phyloP scores from a whole-genome alignment of 306 rosid species.

The Citrullus amarus region DNA sequence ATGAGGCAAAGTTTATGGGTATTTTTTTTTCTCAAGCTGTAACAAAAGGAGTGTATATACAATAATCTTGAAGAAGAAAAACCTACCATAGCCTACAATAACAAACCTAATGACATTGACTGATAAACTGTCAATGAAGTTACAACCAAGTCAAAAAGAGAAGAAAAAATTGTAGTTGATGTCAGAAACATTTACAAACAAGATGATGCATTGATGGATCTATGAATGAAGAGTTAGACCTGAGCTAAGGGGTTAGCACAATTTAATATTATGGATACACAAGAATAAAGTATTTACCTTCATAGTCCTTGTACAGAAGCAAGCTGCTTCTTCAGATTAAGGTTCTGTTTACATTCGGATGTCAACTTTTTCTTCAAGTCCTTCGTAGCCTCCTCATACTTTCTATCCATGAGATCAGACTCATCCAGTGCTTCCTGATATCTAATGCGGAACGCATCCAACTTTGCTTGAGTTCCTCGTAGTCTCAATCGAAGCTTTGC shows the following conservation, averaged over 20 bases:
- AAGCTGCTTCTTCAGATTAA: conserved; percentile 53
- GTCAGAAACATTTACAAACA: not conserved
- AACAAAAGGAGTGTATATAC: not conserved
- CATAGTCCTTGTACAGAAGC: conserved; percentile 17
- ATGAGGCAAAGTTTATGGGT: not conserved
- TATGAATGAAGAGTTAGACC: not conserved
- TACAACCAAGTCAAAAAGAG: not conserved
- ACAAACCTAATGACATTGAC: not conserved
- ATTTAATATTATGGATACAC: not conserved
- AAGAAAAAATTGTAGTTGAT: not conserved
- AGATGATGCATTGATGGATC: not conserved
- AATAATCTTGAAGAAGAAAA: not conserved
- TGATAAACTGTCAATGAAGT: not conserved
- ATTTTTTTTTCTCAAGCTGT: not conserved
- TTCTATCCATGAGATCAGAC: conserved; percentile 29
- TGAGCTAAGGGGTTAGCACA: not conserved
- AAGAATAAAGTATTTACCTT: not conserved
- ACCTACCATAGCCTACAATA: not conserved
- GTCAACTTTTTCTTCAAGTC: conserved; percentile 51
- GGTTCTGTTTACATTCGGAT: conserved; percentile 43
- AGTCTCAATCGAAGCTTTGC: conserved; percentile 56
- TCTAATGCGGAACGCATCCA: conserved; percentile 46
- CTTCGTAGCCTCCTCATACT: conserved; percentile 38
- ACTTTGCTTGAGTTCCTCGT: conserved; percentile 54
- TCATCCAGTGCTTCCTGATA: conserved; percentile 41